phyloP scores from a whole-genome alignment of 805 yeast species.

The Candida arabinofermentans region DNA sequence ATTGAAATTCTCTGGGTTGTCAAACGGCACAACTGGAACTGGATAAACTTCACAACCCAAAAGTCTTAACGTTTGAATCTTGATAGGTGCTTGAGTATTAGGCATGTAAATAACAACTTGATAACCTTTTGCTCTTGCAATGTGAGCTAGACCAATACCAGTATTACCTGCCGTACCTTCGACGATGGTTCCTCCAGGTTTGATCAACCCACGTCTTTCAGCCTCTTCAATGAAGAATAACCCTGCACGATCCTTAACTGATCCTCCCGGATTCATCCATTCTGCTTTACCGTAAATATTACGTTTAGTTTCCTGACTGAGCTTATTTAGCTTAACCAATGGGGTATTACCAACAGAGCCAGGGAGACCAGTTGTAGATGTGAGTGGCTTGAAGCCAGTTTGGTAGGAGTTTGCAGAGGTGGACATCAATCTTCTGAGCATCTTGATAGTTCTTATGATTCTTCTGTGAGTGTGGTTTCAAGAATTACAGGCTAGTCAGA shows the following conservation, averaged over 20 bases:
- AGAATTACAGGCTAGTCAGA: no score
- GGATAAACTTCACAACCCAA: constrained; percentile 87
- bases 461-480: no score
- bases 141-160: constrained; percentile 86
- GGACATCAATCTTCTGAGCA: constrained; percentile 14
- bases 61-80: constrained; percentile 67
- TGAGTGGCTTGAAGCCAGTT: constrained; percentile 57
- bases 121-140: constrained; percentile 80
- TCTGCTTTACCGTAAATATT: constrained; percentile 89
- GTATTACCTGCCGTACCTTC: constrained; percentile 97
- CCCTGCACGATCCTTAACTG: constrained; percentile 90
- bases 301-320: constrained; percentile 59
- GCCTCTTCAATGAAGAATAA: constrained; percentile 74
- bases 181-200: constrained; percentile 80
- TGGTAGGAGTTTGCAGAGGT: constrained; percentile 11
- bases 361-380: constrained; percentile 62
- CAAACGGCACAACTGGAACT: constrained; percentile 81
- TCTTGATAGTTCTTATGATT: no score
- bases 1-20: constrained; percentile 81
- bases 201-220: constrained; percentile 57
- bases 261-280: constrained; percentile 91
- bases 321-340: constrained; percentile 53
- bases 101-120: constrained; percentile 88
- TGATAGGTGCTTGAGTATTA: constrained; percentile 77
- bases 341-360: constrained; percentile 96